Percentiles rank a stretch among this genome's conserved stretches.
Conservation (phyloP, 1,284 basidiomycete species). For the Trichosporon sp. region DNA sequence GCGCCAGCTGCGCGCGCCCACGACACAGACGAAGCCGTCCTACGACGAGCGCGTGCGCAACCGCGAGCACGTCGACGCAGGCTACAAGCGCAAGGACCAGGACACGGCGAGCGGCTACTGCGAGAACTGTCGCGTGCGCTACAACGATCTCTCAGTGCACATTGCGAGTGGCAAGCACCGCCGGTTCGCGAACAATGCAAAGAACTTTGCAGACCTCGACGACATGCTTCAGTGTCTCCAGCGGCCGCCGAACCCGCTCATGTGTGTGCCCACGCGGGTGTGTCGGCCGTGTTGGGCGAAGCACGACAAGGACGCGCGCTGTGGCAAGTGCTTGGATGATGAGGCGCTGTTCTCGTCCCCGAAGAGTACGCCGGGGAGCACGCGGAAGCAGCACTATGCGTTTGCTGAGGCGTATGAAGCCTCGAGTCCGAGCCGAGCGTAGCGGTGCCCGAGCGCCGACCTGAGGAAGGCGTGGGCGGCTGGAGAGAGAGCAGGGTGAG, state of each 20-base stretch:
- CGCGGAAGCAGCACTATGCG: slow-evolving; percentile 5
- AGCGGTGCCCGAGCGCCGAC: neutral
- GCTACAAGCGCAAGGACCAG: slow-evolving; percentile 65
- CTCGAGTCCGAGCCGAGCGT: slow-evolving; percentile 1
- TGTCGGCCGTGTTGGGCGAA: slow-evolving; percentile 34
- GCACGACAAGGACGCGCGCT: slow-evolving; percentile 33
- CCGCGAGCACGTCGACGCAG: slow-evolving; percentile 44
- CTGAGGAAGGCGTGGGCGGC: neutral
- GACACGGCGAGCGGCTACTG: slow-evolving; percentile 87
- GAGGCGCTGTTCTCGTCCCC: slow-evolving; percentile 27
- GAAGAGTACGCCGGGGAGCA: slow-evolving; percentile 22
- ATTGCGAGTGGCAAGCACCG: slow-evolving; percentile 74
- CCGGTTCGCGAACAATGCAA: slow-evolving; percentile 78
- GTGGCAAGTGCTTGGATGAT: slow-evolving; percentile 34
- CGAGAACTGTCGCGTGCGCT: slow-evolving; percentile 91
- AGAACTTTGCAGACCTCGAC: slow-evolving; percentile 84
- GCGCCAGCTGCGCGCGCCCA: slow-evolving; percentile 38
- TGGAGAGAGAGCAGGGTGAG: neutral
- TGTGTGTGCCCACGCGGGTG: slow-evolving; percentile 31
- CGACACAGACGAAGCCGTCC: slow-evolving; percentile 33
- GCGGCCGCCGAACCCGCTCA: slow-evolving; percentile 62
- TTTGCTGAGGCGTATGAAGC: slow-evolving; percentile 15
- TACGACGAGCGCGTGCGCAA: slow-evolving; percentile 44
- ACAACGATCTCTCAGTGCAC: slow-evolving; percentile 88
- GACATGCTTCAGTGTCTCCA: slow-evolving; percentile 72